Evolutionary conservation across 108 stramenopile species (phyloP).

Genomic region (Skeletonema grethae): DNA sequence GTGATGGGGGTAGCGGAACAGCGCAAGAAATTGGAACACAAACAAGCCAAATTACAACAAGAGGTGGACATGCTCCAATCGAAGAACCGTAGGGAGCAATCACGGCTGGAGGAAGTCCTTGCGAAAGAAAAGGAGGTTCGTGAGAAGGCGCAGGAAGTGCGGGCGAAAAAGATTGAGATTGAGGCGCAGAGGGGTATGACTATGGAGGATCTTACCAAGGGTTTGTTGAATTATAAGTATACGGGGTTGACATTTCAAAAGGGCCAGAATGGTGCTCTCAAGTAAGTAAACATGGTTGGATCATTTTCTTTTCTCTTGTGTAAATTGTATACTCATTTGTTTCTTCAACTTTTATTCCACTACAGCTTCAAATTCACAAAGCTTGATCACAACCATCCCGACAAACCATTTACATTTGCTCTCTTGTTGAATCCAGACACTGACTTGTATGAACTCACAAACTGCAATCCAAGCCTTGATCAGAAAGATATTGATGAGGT

Average conservation of each 20-base stretch:
- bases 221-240: slow-evolving; percentile 45
- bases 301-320: background rate
- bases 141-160: slow-evolving; percentile 20
- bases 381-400: slow-evolving; percentile 15
- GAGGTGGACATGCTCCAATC: slow-evolving; percentile 10
- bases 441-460: slow-evolving; percentile 20
- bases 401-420: slow-evolving; percentile 19
- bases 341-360: background rate
- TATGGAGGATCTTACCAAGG: slow-evolving; percentile 44
- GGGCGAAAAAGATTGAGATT: slow-evolving; percentile 26
- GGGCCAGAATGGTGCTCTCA: slow-evolving; percentile 26
- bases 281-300: background rate
- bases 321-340: background rate
- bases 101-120: slow-evolving; percentile 25
- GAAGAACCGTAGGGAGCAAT: slow-evolving; percentile 17
- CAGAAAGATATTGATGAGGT: background rate
- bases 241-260: slow-evolving; percentile 40
- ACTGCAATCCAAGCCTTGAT: slow-evolving; percentile 21
- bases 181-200: slow-evolving; percentile 25
- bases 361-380: slow-evolving; percentile 28
- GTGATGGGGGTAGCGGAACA: slow-evolving; percentile 5
- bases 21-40: slow-evolving; percentile 22
- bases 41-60: slow-evolving; percentile 19
- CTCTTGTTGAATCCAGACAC: slow-evolving; percentile 20
- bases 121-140: slow-evolving; percentile 17